These are phyloP conservation scores for Sclerotinia minor DNA, from an alignment of 2,329 filamentous ascomycete species.

Conservation along the genomic window DNA sequence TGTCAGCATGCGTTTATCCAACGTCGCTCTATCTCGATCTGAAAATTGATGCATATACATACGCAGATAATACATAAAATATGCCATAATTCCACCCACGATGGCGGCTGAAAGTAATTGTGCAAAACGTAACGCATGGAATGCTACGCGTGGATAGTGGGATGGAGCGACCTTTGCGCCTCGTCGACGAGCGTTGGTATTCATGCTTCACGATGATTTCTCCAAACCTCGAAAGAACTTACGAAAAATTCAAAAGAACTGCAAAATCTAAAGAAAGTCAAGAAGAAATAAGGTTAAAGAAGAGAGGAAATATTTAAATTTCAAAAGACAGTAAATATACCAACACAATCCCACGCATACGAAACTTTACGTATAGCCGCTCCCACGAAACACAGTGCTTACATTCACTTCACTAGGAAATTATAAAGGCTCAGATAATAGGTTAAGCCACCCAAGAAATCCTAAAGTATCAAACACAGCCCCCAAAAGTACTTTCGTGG, in stretches of 20 bases:
- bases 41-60: slow-evolving; percentile 14
- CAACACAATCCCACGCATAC: not conserved
- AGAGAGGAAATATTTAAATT: not conserved
- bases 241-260: not conserved
- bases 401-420: slow-evolving; percentile 10
- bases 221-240: not conserved
- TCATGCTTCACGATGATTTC: not conserved
- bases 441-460: slow-evolving; percentile 2
- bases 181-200: slow-evolving; percentile 17
- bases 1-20: slow-evolving; percentile 6
- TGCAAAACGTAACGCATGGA: slow-evolving; percentile 36
- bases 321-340: slow-evolving; percentile 23
- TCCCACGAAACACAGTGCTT: slow-evolving; percentile 12
- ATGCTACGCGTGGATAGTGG: slow-evolving; percentile 36
- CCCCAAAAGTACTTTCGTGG: not conserved
- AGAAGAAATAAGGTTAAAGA: not conserved
- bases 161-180: slow-evolving; percentile 34
- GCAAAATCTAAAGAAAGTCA: not conserved
- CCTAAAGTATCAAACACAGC: not conserved
- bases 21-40: not conserved
- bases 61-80: slow-evolving; percentile 40
- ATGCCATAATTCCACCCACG: slow-evolving; percentile 37
- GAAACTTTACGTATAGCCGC: slow-evolving; percentile 16
- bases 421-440: not conserved
- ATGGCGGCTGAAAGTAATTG: slow-evolving; percentile 35